A percentile compares a stretch with the other conserved stretches of the same genome.
Evolutionary conservation across 1,284 basidiomycete species (phyloP).

Genomic region (Ustilago shanxiensis): DNA sequence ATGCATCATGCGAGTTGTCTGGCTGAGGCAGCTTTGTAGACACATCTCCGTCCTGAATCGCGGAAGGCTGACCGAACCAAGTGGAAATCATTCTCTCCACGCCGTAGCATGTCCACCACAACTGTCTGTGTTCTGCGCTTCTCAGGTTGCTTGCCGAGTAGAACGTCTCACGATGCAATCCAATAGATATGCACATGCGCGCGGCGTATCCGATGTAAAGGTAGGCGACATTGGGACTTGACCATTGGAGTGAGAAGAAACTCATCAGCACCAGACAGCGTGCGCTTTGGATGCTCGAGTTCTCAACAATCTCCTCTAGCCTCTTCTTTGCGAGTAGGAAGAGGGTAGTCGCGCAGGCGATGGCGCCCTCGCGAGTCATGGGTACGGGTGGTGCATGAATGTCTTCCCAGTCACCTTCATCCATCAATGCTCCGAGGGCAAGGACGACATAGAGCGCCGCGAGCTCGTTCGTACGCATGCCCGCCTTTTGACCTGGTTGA

Average conservation of each 20-base stretch:
- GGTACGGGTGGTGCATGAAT: constrained; percentile 40
- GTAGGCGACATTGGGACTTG: constrained; percentile 52
- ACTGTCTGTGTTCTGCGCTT: constrained; percentile 37
- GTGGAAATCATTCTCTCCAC: constrained; percentile 50
- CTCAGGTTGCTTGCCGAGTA: constrained; percentile 37
- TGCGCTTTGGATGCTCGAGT: constrained; percentile 51
- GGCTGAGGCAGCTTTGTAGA: constrained; percentile 39
- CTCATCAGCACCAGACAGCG: constrained; percentile 52
- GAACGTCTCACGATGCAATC: constrained; percentile 50
- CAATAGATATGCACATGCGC: constrained; percentile 54
- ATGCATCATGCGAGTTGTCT: constrained; percentile 48
- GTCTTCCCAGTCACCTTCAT: constrained; percentile 53
- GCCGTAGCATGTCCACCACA: constrained; percentile 56
- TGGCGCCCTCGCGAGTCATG: constrained; percentile 43
- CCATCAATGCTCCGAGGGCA: constrained; percentile 47
- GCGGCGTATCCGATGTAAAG: constrained; percentile 54
- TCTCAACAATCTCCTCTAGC: constrained; percentile 50
- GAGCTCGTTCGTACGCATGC: constrained; percentile 50
- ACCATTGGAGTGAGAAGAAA: constrained; percentile 54
- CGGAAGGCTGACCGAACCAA: constrained; percentile 46
- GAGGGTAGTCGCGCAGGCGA: constrained; percentile 43
- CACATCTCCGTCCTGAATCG: constrained; percentile 51
- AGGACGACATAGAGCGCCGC: constrained; percentile 49
- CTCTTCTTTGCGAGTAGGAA: constrained; percentile 50
- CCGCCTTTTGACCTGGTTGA: constrained; percentile 15